Base-by-base conservation (phyloP, 2,329 filamentous ascomycete species). In the Cadophora luteo-olivacea region DNA sequence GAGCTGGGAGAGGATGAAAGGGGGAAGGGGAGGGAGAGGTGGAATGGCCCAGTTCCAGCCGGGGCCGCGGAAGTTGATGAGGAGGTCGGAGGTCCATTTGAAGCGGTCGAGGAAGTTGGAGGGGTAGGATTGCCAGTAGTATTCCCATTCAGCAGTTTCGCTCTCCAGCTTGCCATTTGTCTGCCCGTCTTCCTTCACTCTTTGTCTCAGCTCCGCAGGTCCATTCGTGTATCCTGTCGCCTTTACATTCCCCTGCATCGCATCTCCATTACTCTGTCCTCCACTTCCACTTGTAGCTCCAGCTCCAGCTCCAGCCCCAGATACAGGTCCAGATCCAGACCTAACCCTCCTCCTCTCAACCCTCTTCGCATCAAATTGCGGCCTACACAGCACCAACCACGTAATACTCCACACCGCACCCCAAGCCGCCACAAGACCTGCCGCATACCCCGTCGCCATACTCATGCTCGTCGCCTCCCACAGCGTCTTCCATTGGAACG, bases 101-200 rank as follows among this genome's bases (percentile, higher is more conserved):
- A 90, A 76, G 12, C 88, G 83, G 51, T 84, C 77, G 29, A 75
- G 63, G 57, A 88, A 84, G 1, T 78, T 84, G 3, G 84, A 76
- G 4, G 88, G 88, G 71, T 85, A 91, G 0, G 82, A 78, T 75
- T 91, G 84, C 88, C 88, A 91, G 73, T 85, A 84, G 66, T 89
- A 89, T 67, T 86, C 82, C 57, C 80, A 79, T 5, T 79, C 77
- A 22, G 80, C 74, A 0, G 76, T 72, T 2, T 68, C 57, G 29
- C 22, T 29, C 16, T n/a, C 36, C 19, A 65, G 62, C 68, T 69
- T 62, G 52, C 49, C n/a, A 48, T 66, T 22, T 38, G 25, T 4
- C 19, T 8, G 29, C 32, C 49, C 33, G 65, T 58, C 55, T 38
- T 32, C 45, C 41, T 51, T 66, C 24, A 22, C 14, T 45, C 63